These are phyloP conservation scores for Penicillium sp. DNA, from an alignment of 2,329 filamentous ascomycete genomes.

Conservation along the genomic window DNA sequence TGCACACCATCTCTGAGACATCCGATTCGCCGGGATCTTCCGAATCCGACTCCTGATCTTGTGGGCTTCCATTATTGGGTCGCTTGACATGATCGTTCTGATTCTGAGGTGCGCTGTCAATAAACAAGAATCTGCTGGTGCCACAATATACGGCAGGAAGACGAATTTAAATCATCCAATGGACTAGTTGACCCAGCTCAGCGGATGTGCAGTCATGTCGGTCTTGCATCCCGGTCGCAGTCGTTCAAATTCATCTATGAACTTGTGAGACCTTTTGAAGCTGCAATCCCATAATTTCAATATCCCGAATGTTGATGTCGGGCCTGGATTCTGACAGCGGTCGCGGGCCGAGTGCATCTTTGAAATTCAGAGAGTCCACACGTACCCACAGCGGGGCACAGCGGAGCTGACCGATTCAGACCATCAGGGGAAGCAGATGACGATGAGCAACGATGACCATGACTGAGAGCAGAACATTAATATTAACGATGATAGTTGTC, in stretches of 20 bases:
- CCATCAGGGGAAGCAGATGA: too few species aligned
- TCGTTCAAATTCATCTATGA: background rate
- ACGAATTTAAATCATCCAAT: background rate
- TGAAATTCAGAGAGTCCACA: too few species aligned
- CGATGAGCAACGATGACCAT: background rate
- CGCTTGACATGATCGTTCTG: background rate
- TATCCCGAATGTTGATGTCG: background rate
- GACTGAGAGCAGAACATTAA: background rate
- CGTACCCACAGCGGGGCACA: too few species aligned
- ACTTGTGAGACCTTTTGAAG: too few species aligned
- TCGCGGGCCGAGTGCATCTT: background rate
- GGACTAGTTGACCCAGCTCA: background rate
- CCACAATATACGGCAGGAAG: background rate
- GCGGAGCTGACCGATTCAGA: too few species aligned
- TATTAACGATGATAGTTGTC: background rate
- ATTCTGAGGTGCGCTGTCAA: background rate
- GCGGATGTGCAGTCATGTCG: background rate
- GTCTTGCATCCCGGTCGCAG: background rate
- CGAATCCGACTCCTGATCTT: background rate
- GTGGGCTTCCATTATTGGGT: background rate
- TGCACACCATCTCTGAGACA: background rate
- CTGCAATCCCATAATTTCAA: background rate
- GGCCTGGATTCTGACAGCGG: background rate
- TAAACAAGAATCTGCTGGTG: background rate
- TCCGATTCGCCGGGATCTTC: background rate